Base-by-base conservation (phyloP, 73 alveolate genomes). In the Vitrella brassicaformis region DNA sequence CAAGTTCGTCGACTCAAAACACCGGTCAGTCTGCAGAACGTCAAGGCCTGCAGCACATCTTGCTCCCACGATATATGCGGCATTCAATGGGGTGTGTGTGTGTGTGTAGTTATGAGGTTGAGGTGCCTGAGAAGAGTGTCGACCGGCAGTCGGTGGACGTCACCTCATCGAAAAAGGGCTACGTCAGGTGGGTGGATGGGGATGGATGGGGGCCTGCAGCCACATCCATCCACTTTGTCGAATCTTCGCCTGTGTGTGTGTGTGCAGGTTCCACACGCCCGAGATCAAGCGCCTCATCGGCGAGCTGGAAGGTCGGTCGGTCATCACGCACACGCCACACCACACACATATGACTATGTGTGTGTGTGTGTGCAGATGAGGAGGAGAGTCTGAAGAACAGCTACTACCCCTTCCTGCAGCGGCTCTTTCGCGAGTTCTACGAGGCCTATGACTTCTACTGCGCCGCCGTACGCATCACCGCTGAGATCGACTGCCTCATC, bases 401-500 rank as follows among this genome's bases (percentile, higher is more conserved):
- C 9, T 47, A 79, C 10, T 25, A 47, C 66, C 89, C 89, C 0
- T 81, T 78, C 68, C 19, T 77, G 27, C 45, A 78, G 19, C 25
- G 81, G 46, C 56, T 86, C 28, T 79, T 82, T 45, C 14, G 72
- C 0, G 66, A 47, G 25, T 74, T 75, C 47, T 71, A 81, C 82
- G 30, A 64, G 0, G 68, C 69, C 66, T 73, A 79, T 28, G 87
- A 88, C 0, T 67, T 77, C 25, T 86, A 87, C 85, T 81, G 83
- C 28, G 66, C 82, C 29, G 85, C 89, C 27, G 31, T 86, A 27
- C 72, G 82, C 56, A 67, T 82, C 71, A 67, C 84, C 56, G 75
- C 90, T 28, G 93, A 89, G 67, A 39, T 89, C 29, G 96, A 89
- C 45, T 86, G 90, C 66, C 79, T 89, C 74, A 68, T 80, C 39